These are phyloP conservation scores for Spiraea crenata DNA, from an alignment of 331 rosid genomes.

Conservation along the genomic window DNA sequence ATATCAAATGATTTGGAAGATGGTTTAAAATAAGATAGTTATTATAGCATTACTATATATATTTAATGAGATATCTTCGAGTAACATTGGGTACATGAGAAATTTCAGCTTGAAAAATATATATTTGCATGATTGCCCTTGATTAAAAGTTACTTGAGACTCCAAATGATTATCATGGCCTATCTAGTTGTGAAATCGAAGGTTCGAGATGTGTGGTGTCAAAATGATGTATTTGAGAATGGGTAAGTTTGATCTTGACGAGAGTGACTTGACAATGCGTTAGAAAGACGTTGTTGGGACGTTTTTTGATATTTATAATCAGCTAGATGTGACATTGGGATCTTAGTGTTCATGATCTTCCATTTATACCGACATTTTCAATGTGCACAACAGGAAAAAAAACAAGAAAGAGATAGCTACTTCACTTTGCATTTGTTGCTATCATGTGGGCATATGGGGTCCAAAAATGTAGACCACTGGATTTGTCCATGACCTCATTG, in stretches of 20 bases:
- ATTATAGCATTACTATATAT: too few relatives aligned
- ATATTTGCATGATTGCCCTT: too few relatives aligned
- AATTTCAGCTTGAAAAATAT: too few relatives aligned
- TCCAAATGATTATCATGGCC: too few relatives aligned
- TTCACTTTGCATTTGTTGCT: constrained; percentile 9
- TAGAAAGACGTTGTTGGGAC: constrained; percentile 17
- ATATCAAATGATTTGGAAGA: too few relatives aligned
- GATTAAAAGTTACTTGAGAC: too few relatives aligned
- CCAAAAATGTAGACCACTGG: constrained; percentile 16
- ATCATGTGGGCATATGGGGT: constrained; percentile 24
- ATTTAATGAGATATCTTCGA: too few relatives aligned
- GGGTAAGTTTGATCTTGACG: not conserved
- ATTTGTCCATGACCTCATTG: not conserved
- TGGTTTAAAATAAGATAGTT: too few relatives aligned
- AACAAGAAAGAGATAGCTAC: constrained; percentile 4
- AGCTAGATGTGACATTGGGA: constrained; percentile 18
- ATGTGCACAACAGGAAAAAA: not conserved
- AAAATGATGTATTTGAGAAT: too few relatives aligned
- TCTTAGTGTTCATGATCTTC: not conserved
- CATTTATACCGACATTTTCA: not conserved
- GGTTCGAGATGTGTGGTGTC: too few relatives aligned
- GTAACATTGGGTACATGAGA: too few relatives aligned
- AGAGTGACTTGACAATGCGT: constrained; percentile 1
- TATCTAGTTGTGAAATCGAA: too few relatives aligned
- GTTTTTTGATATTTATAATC: constrained; percentile 22